Evolutionary conservation across 495 filamentous ascomycete genomes (phyloP).

Genomic region (Penicillium silybi): DNA sequence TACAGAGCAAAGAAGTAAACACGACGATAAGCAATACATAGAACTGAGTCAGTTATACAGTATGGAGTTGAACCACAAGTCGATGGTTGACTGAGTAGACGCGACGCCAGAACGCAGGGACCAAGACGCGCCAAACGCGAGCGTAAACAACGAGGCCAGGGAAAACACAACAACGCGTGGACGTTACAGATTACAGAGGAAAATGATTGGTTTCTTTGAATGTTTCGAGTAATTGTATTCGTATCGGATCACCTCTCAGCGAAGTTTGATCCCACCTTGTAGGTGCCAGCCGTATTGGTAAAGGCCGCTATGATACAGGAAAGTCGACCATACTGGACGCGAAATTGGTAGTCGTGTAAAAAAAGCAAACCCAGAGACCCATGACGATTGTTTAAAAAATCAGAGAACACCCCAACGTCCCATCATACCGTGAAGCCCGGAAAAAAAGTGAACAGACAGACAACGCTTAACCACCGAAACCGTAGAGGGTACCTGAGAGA

Average conservation of each 20-base stretch:
- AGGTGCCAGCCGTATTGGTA: constrained; percentile 41
- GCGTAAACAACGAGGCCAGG: not conserved
- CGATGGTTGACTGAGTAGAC: not conserved
- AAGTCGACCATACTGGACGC: constrained; percentile 42
- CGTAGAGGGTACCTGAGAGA: constrained; percentile 98
- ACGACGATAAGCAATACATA: too few species aligned
- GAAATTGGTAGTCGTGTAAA: constrained; percentile 38
- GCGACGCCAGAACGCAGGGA: not conserved
- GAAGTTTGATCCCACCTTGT: constrained; percentile 28
- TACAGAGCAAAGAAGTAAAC: too few species aligned
- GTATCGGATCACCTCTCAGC: constrained; percentile 31
- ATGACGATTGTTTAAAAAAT: constrained; percentile 44
- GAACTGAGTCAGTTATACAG: too few species aligned
- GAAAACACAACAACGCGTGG: not conserved
- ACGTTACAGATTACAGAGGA: not conserved
- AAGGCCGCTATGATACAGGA: constrained; percentile 49
- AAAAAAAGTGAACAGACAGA: constrained; percentile 36
- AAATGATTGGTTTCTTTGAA: constrained; percentile 5
- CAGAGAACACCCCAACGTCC: constrained; percentile 53
- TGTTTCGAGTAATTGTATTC: constrained; percentile 42
- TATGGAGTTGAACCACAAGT: not conserved
- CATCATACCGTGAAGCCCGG: constrained; percentile 46
- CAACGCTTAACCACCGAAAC: constrained; percentile 90
- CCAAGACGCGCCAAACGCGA: not conserved
- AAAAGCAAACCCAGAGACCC: constrained; percentile 50